Percentiles rank a stretch among this genome's conserved stretches.
Conservation (phyloP, 2,329 filamentous ascomycete genomes). For the Beauveria varroae region DNA sequence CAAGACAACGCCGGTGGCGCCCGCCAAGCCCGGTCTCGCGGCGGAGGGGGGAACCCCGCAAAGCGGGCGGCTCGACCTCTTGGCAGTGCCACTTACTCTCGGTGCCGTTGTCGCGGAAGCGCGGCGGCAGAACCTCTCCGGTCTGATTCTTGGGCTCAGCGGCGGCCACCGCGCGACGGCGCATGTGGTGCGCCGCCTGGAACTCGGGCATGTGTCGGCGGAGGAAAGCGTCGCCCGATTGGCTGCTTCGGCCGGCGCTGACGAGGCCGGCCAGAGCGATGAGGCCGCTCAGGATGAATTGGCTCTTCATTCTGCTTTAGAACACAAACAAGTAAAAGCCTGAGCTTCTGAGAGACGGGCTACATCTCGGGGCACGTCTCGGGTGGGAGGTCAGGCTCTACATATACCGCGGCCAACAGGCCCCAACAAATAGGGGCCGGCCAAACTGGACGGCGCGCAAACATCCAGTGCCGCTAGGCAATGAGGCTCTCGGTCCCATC, state of each 20-base stretch:
- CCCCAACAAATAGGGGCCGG: background rate
- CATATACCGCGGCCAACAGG: background rate
- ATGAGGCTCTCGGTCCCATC: background rate
- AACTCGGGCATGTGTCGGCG: background rate
- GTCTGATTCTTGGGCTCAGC: background rate
- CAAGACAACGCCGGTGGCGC: background rate
- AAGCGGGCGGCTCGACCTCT: background rate
- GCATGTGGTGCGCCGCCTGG: background rate
- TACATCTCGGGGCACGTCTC: background rate
- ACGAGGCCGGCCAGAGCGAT: slow-evolving; percentile 2
- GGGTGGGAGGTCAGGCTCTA: background rate
- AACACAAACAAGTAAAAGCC: background rate
- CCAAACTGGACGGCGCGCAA: no score
- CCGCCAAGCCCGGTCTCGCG: background rate
- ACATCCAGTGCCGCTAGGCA: background rate
- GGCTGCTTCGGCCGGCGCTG: background rate
- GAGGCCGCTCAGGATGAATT: background rate
- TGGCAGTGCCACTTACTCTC: slow-evolving; percentile 13
- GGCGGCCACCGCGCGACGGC: background rate
- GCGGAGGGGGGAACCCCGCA: background rate
- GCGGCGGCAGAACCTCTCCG: background rate
- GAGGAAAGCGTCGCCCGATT: background rate
- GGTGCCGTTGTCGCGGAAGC: slow-evolving; percentile 16
- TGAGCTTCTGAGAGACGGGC: background rate
- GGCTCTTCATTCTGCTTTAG: slow-evolving; percentile 3